These are phyloP conservation scores for Ambrosia artemisiifolia DNA, from an alignment of 129 eudicot species.

Conservation along the genomic window DNA sequence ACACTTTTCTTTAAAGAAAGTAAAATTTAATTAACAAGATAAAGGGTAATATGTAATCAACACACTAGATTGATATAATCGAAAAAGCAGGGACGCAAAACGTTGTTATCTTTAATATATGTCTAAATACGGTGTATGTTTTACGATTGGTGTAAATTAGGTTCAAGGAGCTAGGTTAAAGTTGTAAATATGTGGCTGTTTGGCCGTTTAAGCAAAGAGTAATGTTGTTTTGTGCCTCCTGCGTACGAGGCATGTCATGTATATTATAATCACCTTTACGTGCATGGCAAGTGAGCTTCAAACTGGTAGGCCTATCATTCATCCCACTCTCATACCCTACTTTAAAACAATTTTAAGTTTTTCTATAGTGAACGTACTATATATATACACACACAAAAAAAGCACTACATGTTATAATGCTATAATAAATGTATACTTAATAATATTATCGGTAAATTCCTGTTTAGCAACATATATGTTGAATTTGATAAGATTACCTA, in stretches of 20 bases:
- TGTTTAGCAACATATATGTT: no score
- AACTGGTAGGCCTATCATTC: conserved; percentile 29
- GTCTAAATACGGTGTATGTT: background rate
- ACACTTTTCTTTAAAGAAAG: background rate
- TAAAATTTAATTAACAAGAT: background rate
- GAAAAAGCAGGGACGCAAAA: background rate
- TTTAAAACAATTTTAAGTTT: background rate
- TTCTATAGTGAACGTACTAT: background rate
- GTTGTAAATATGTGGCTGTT: conserved; percentile 1
- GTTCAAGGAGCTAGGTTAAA: conserved; percentile 6
- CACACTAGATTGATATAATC: background rate
- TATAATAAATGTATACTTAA: no score
- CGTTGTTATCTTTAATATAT: background rate
- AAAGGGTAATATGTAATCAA: background rate
- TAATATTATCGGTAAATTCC: no score
- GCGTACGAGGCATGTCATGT: conserved; percentile 44
- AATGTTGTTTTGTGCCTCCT: conserved; percentile 67
- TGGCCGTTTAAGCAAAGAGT: conserved; percentile 52
- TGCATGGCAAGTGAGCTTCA: conserved; percentile 65
- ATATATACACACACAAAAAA: background rate
- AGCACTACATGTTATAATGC: background rate
- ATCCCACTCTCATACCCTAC: conserved; percentile 13
- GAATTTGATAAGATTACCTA: no score
- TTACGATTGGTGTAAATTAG: background rate
- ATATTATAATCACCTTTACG: conserved; percentile 56